Base-by-base conservation (phyloP, 2,329 filamentous ascomycete species). In the Fusarium beomiforme region DNA sequence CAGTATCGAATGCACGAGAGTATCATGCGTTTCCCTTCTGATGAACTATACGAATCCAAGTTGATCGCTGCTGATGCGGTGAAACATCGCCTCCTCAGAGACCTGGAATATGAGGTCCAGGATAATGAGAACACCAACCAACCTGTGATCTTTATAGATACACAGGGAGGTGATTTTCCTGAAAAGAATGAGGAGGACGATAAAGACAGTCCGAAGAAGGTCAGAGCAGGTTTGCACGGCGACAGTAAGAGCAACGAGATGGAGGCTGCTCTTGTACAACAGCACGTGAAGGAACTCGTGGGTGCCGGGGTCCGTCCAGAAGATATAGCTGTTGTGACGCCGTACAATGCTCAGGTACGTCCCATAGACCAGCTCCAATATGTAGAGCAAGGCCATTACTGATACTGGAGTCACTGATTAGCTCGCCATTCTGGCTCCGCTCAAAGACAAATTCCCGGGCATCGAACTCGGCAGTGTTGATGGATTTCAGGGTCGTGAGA, bases 1-100 rank as follows among this genome's bases (percentile, higher is more conserved):
- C 96, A 99, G 82, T 99, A 99, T 80, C 94, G 96, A 39, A 99
- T 99, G 96, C 94, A 99, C 79, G 92, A 97, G 77, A 90, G 86
- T 58, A 98, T 99, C 76, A 98, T 98, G 95, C 88, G 90, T 10
- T 99, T 98, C 76, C 95, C 96, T 1, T 98, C 95, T 1, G 88
- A 93, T 68, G 91, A 95, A 78, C 86, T 98, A 14, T 99, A 99
- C 82, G 93, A 93, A 67, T 89, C 88, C 4, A 91, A 91, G 75
- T 88, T 99, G 2, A 83, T 95, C 5, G 95, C 96, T 1, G 94
- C 92, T 2, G 93, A 95, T 8, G 85, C 86, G 0, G 96, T 98
- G 68, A 92, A 91, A 78, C 83, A 83, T 8, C 89, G 95, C 19
- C 82, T 98, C 10, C 86, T 99, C 12, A 91, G 85, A 55, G 92